phyloP scores from a whole-genome alignment of 306 rosid species.

The Fragaria ananassa region DNA sequence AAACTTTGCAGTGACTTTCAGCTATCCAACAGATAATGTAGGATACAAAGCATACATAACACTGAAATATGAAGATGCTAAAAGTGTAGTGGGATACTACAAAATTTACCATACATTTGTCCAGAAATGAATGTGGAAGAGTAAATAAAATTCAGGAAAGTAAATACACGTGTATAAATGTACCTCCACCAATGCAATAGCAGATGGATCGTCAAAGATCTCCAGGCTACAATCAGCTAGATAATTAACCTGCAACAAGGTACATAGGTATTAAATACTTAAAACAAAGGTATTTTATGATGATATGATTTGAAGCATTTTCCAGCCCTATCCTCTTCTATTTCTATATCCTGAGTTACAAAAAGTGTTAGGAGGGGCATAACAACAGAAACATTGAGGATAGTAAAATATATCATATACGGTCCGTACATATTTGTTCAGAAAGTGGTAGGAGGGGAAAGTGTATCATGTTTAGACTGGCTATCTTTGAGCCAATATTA shows the following conservation, averaged over 20 bases:
- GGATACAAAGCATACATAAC: neutral
- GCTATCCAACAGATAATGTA: neutral
- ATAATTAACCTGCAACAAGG: conserved; percentile 67
- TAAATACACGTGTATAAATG: conserved; percentile 22
- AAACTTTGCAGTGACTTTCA: conserved; percentile 1
- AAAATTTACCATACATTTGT: neutral
- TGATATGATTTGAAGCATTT: conserved; percentile 16
- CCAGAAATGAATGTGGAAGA: neutral
- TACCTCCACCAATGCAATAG: conserved; percentile 74
- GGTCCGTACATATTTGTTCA: neutral
- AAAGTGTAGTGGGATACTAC: neutral
- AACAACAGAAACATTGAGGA: neutral
- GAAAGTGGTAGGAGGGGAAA: neutral
- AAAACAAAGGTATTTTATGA: conserved; percentile 8
- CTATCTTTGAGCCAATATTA: neutral
- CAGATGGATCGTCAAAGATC: conserved; percentile 83
- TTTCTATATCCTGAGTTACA: neutral
- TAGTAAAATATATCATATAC: neutral
- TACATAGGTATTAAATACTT: neutral
- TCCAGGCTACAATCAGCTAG: conserved; percentile 88
- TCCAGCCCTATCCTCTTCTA: neutral
- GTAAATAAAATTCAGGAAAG: conserved; percentile 9
- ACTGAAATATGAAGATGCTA: neutral
- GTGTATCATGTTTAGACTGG: neutral
- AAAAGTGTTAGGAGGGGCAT: neutral